Evolutionary conservation across 441 rosid species (phyloP).

Genomic region (Croton setiger): DNA sequence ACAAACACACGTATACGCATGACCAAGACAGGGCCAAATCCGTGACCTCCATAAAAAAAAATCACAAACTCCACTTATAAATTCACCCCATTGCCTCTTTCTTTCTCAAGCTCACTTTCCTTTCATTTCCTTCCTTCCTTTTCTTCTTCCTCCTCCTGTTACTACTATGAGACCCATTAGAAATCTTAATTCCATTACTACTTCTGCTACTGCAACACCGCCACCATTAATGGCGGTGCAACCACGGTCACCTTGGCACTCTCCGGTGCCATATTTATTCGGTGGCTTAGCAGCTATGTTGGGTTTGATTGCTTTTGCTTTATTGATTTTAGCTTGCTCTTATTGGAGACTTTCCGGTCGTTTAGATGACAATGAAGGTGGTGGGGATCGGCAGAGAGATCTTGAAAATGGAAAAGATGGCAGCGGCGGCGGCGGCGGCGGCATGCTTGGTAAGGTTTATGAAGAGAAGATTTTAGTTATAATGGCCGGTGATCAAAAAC

Average conservation of each 20-base stretch:
- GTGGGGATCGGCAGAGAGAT: slow-evolving; percentile 34
- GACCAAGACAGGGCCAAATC: slow-evolving; percentile 6
- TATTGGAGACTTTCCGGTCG: slow-evolving; percentile 84
- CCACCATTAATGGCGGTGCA: slow-evolving; percentile 20
- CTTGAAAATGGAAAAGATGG: slow-evolving; percentile 52
- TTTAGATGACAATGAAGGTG: slow-evolving; percentile 37
- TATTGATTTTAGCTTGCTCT: slow-evolving; percentile 85
- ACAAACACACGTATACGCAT: neutral
- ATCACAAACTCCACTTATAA: slow-evolving; percentile 22
- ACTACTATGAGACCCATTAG: slow-evolving; percentile 39
- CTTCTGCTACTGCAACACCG: slow-evolving; percentile 17
- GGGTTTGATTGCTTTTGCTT: slow-evolving; percentile 83
- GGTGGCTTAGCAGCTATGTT: slow-evolving; percentile 96
- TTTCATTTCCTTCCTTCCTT: slow-evolving; percentile 4
- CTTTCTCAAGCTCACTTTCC: slow-evolving; percentile 6
- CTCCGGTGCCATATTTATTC: slow-evolving; percentile 88
- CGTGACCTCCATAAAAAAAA: slow-evolving; percentile 5
- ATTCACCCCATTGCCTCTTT: slow-evolving; percentile 13
- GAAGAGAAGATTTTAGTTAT: slow-evolving; percentile 79
- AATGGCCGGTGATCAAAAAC: slow-evolving; percentile 83
- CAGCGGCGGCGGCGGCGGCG: slow-evolving; percentile 26
- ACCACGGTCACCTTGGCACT: slow-evolving; percentile 74
- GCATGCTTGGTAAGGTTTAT: slow-evolving; percentile 21
- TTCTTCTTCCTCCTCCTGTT: too few relatives aligned
- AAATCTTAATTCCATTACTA: slow-evolving; percentile 19